Evolutionary conservation across 1,284 basidiomycete genomes (phyloP), one percentile per base, ranked within the genome.

Genomic region (Austroboletus niveus): DNA sequence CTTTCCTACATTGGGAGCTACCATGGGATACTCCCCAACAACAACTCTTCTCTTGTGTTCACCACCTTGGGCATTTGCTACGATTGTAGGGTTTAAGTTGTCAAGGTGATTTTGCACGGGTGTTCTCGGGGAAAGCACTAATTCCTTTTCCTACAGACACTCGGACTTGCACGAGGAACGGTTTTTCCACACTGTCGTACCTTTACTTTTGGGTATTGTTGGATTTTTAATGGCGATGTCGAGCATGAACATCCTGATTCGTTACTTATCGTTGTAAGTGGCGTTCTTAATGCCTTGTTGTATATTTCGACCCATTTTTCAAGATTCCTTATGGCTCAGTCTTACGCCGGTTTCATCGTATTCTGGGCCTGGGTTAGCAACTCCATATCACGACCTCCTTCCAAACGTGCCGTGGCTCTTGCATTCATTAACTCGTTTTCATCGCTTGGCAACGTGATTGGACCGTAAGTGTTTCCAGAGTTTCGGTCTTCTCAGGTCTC

Each of bases 301-400:
- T 35, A 29, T 38, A 9, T 30, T 51, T n/a, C 17, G 12, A 49
- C n/a, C 9, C 15, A 32, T 42, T 42, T 51, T 15, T 10, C 15
- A 52, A 87, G 87, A 42, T 89, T 91, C 68, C 68, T 91, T 46
- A 87, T 89, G 82, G 84, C 87, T 8, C 84, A 86, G 55, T 82
- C 84, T 0, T 89, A 87, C 58, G 76, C 84, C 2, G 87, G 79
- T 1, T 87, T 85, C 68, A 81, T 90, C 51, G 76, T 78, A 49
- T 82, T 87, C 60, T 75, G 83, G 53, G 78, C 87, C 0, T 92
- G 89, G 89, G 74, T 83, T 36, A 84, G 81, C 59, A 84, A 83
- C 57, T 80, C 83, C 5, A 77, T 92, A 53, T 75, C 85, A 20
- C 76, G 78, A 30, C 81, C 87, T 36, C 78, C 87, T 7, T 79